Percentiles rank a stretch among this genome's conserved stretches.
Evolutionary conservation across 164 flowering plant genomes (phyloP).

Genomic region (Annona squamosa): DNA sequence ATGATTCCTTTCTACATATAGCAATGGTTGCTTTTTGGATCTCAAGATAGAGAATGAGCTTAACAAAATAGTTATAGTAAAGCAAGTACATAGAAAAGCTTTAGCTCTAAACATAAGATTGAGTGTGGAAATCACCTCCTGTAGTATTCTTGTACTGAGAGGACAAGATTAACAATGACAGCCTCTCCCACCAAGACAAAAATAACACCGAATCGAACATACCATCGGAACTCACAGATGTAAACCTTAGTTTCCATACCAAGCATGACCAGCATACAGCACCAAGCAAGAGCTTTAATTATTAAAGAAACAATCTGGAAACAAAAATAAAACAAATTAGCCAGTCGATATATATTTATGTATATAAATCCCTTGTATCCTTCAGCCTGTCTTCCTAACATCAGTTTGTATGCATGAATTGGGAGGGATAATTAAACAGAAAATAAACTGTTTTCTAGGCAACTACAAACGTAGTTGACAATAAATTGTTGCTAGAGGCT

Average conservation of each 20-base stretch:
- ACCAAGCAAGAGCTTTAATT: slow-evolving; percentile 78
- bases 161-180: slow-evolving; percentile 66
- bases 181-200: slow-evolving; percentile 77
- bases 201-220: slow-evolving; percentile 70
- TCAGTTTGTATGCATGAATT: no score
- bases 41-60: not conserved
- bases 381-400: no score
- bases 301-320: slow-evolving; percentile 51
- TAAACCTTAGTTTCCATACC: slow-evolving; percentile 69
- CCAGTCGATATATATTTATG: not conserved
- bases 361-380: no score
- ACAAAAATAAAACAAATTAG: not conserved
- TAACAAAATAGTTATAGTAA: slow-evolving; percentile 3
- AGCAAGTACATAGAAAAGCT: not conserved
- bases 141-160: slow-evolving; percentile 47
- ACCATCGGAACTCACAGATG: slow-evolving; percentile 82
- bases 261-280: slow-evolving; percentile 61
- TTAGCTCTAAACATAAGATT: not conserved
- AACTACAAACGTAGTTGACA: no score
- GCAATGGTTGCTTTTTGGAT: not conserved
- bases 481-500: no score
- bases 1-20: not conserved
- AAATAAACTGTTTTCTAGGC: no score
- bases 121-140: slow-evolving; percentile 37
- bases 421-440: no score